Evolutionary conservation across 2,329 filamentous ascomycete species (phyloP), one percentile per base, ranked within the genome.

Genomic region (Cladosporium sp.): DNA sequence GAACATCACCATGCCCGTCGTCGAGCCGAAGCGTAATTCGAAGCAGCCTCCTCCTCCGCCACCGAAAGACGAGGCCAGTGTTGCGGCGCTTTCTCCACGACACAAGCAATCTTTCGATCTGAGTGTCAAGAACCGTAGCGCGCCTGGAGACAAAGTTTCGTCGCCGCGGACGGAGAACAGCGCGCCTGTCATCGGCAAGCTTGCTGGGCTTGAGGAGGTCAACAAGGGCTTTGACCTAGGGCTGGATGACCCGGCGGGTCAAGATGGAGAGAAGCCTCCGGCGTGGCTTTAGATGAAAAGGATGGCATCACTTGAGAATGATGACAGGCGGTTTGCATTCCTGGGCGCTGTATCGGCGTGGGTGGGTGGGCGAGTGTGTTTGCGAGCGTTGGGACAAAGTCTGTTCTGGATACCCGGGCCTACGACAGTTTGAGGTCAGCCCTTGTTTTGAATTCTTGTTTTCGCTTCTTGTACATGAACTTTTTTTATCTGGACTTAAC

Each of bases 1-100:
- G 34, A 65, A 65, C 28, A 60, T 65, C 55, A 60, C 58, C 7
- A 60, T 65, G 57, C 64, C 64, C 2, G 64, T 65, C 15, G 55
- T 55, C 26, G 64, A 65, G 44, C 44, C 41, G 12, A 34, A 32
- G 15, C 64, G 57, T 14, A 52, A 41, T 18, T 54, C 64, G 1
- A 58, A 47, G 32, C 64, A 47, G 6, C 64, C 64, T 38, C 64
- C 57, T 7, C 55, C 58, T 30, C 55, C 51, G 5, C 60, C 60
- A 12, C 64, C 64, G 15, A 65, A 65, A 44, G 64, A 65, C 21
- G 44, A 60, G 1, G 32, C 55, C 1, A 36, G 3, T 21, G 15
- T 47, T 24, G 34, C 30, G 24, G 7, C 41, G 34, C 60, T 26
- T n/a, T 57, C 60, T n/a, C 61, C 49, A 4, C 26, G 49, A 30